Percentiles rank a stretch among this genome's conserved stretches.
These are phyloP conservation scores for Amanita muscaria DNA, from an alignment of 768 basidiomycete genomes.

Conservation along the genomic window DNA sequence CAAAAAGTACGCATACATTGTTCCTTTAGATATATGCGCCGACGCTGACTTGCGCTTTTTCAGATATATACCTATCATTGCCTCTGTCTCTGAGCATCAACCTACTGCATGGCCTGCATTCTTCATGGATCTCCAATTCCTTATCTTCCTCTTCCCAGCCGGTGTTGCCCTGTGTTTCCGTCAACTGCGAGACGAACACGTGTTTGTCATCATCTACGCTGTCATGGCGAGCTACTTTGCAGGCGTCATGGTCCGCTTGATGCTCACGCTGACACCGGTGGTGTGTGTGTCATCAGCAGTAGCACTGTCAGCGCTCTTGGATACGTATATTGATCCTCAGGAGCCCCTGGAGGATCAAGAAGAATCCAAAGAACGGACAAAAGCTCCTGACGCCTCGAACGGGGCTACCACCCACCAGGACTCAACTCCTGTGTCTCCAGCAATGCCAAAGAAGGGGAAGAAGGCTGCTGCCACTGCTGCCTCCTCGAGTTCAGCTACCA, in stretches of 20 bases:
- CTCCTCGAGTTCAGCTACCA: too few relatives aligned
- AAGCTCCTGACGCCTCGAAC: constrained; percentile 16
- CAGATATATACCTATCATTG: constrained; percentile 95
- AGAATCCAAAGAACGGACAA: too few relatives aligned
- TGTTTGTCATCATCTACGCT: constrained; percentile 98
- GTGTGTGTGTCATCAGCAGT: constrained; percentile 93
- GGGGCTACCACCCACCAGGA: constrained; percentile 18
- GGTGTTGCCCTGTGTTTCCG: constrained; percentile 93
- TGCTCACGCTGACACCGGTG: constrained; percentile 94
- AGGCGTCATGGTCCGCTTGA: constrained; percentile 98
- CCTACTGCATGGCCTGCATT: constrained; percentile 99
- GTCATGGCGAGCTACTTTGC: constrained; percentile 96
- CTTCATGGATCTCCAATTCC: constrained; percentile 98
- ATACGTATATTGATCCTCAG: constrained; percentile 81
- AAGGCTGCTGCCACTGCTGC: constrained; percentile 33
- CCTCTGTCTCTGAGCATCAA: constrained; percentile 98
- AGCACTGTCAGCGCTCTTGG: constrained; percentile 78
- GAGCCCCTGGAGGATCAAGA: too few relatives aligned
- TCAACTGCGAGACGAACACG: constrained; percentile 89
- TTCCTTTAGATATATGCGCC: constrained; percentile 6
- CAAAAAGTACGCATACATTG: constrained; percentile 65
- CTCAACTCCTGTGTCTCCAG: constrained; percentile 24
- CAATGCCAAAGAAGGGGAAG: constrained; percentile 65
- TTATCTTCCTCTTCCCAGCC: constrained; percentile 96
- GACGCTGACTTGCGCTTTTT: constrained; percentile 10